Conservation (phyloP, 208 protist genomes). For the Phytomonas sp. region DNA sequence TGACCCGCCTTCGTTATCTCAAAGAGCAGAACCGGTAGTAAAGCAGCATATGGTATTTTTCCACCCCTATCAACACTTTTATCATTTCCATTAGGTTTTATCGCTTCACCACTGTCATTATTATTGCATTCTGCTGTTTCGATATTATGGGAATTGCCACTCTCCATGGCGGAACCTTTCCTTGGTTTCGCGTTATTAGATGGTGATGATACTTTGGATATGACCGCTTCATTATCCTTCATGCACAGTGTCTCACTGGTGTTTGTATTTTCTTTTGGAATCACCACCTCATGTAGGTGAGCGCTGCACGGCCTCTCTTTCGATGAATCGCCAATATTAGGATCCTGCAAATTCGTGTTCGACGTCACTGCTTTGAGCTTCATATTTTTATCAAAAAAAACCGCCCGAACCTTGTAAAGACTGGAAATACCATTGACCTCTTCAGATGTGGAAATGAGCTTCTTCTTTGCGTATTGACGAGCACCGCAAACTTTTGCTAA, state of each 20-base stretch:
- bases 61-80: neutral
- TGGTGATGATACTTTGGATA: neutral
- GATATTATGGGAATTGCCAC: neutral
- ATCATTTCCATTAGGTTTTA: neutral
- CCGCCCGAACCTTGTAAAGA: neutral
- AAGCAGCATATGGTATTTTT: neutral
- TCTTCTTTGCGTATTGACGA: neutral
- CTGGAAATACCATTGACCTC: neutral
- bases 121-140: neutral
- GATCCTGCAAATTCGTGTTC: neutral
- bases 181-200: neutral
- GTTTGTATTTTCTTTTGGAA: neutral
- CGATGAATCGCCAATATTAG: neutral
- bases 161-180: neutral
- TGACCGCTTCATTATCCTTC: neutral
- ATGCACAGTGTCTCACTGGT: neutral
- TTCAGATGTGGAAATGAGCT: neutral
- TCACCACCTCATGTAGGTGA: no score
- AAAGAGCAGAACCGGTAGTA: neutral
- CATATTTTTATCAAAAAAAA: neutral
- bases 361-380: neutral
- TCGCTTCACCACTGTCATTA: neutral
- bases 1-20: neutral
- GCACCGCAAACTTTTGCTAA: neutral
- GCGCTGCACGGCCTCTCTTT: neutral